A percentile compares a stretch with the other conserved stretches of the same genome.
Evolutionary conservation across 2,329 filamentous ascomycete genomes (phyloP).

Genomic region (Penicillium sp.): DNA sequence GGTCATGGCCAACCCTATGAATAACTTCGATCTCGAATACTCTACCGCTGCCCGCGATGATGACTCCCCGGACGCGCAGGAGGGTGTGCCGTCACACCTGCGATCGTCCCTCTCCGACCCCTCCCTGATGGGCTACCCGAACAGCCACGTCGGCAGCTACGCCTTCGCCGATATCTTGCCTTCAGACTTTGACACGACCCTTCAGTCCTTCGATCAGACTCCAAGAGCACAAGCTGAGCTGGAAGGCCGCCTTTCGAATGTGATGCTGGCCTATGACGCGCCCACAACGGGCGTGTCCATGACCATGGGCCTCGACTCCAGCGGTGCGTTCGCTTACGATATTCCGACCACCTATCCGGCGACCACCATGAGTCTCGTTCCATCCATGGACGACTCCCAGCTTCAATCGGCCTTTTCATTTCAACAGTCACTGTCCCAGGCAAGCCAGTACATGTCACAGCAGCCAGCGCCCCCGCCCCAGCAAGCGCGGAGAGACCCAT

Average conservation of each 20-base stretch:
- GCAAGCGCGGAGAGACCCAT: constrained; percentile 10
- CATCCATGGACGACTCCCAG: constrained; percentile 23
- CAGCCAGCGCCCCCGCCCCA: neutral
- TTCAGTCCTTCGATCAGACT: constrained; percentile 23
- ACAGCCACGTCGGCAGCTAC: constrained; percentile 20
- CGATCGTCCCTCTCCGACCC: constrained; percentile 17
- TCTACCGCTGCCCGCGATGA: constrained; percentile 16
- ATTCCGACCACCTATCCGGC: constrained; percentile 27
- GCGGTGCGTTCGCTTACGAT: constrained; percentile 30
- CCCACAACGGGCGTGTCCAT: constrained; percentile 21
- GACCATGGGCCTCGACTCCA: constrained; percentile 29
- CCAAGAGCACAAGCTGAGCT: constrained; percentile 13
- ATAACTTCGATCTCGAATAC: constrained; percentile 21
- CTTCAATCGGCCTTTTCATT: constrained; percentile 19
- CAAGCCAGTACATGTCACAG: constrained; percentile 16
- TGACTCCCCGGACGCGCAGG: constrained; percentile 17
- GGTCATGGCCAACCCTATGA: constrained; percentile 21
- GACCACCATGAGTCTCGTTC: constrained; percentile 23
- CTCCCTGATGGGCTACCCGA: constrained; percentile 23
- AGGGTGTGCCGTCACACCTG: constrained; percentile 9
- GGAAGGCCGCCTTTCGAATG: constrained; percentile 30
- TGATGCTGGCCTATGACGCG: constrained; percentile 34
- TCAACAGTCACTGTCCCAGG: constrained; percentile 9
- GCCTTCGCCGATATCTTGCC: constrained; percentile 24
- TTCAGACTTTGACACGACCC: constrained; percentile 21